Base-by-base conservation (phyloP, 805 yeast genomes). In the Starmerella vitae region DNA sequence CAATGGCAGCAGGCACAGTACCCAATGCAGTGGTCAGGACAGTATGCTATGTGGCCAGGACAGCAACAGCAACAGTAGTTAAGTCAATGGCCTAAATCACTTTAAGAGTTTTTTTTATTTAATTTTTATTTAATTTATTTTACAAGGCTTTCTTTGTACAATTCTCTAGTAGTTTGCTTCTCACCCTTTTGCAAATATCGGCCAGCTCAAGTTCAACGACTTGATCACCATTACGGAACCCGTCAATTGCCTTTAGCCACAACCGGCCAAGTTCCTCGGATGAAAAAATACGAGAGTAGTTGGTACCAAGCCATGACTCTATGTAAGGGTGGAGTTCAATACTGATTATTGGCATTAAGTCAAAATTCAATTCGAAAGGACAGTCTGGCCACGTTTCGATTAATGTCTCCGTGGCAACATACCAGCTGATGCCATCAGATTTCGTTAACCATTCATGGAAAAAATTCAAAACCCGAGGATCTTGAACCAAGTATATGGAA, bases 401-500 rank as follows among this genome's bases (percentile, higher is more conserved):
- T 10, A 30, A 7, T 21, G 18, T 15, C 7, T 13, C 30, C n/a
- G 7, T 15, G 17, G 30, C 30, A 7, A 22, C 26, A 12, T 12
- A 12, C 26, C 10, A 12, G 17, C 14, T 15, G 15, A 7, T 12
- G 7, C 17, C 6, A 15, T 28, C 30, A 13, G 9, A 12, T 6
- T 15, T 12, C 30, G 30, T 13, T 14, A 17, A 26, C 15, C 20
- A 17, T 7, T 17, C 33, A 20, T 34, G 31, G 9, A 48, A 28
- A 5, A 45, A 32, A 10, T 31, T 18, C 5, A 46, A 38, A 36
- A 38, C 40, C 5, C 50, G 44, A n/a, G 48, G 30, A 39, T 48
- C 49, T 15, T 38, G 49, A 4, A 47, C 53, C 2, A 49, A 36
- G 20, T 17, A 49, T 3, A 51, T 45, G 1, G 20, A 30, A 3